Percentiles rank a stretch among this genome's conserved stretches.
Evolutionary conservation across 2,329 filamentous ascomycete genomes (phyloP).

Genomic region (Chaetomium olivaceum): DNA sequence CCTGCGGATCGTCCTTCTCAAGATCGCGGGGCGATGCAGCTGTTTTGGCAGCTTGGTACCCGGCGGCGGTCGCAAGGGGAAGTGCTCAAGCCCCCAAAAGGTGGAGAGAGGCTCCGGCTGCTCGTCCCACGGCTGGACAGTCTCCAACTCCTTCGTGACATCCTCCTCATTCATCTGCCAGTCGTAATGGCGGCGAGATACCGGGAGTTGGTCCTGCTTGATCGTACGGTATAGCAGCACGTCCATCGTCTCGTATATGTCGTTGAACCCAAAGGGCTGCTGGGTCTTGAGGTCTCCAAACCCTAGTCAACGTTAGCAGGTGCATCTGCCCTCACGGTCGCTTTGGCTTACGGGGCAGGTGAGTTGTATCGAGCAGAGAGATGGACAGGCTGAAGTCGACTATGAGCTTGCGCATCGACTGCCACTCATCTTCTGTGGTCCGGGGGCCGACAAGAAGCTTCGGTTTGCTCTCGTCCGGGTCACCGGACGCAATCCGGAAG

Average conservation of each 20-base stretch:
- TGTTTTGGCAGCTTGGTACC: neutral
- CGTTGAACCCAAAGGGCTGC: constrained; percentile 28
- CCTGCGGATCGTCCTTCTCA: no score
- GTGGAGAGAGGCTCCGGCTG: constrained; percentile 9
- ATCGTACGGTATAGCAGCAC: constrained; percentile 10
- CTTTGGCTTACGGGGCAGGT: constrained; percentile 1
- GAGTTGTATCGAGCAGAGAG: neutral
- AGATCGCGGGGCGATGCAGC: neutral
- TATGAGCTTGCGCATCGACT: constrained; percentile 23
- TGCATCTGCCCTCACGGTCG: neutral
- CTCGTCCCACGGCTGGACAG: constrained; percentile 15
- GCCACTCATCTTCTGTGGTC: constrained; percentile 26
- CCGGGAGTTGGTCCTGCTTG: neutral
- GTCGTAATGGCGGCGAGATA: constrained; percentile 21
- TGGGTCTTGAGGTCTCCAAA: constrained; percentile 6
- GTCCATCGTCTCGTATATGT: constrained; percentile 24
- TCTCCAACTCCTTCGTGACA: constrained; percentile 14
- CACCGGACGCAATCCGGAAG: neutral
- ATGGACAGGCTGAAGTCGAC: constrained; percentile 23
- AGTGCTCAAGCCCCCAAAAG: neutral
- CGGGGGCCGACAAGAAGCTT: constrained; percentile 20
- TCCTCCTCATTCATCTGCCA: constrained; percentile 20
- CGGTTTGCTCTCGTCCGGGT: neutral
- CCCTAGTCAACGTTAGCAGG: constrained; percentile 3
- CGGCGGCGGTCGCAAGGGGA: neutral